phyloP scores from a whole-genome alignment of 2,329 filamentous ascomycete species.

The Uncinocarpus reesii region DNA sequence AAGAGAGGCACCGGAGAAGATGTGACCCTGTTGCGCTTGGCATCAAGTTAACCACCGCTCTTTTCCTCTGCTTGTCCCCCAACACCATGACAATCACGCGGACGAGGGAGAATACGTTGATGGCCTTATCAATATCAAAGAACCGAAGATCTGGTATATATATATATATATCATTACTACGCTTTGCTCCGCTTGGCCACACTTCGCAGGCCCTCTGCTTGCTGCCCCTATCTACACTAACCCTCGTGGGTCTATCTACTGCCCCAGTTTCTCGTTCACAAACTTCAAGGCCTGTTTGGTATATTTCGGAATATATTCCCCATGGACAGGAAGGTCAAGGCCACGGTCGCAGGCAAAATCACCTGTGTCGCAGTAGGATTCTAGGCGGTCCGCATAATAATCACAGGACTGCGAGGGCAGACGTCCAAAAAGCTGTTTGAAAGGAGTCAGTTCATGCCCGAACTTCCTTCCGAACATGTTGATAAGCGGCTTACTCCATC shows the following conservation, averaged over 20 bases:
- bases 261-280: constrained; percentile 2
- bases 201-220: no score
- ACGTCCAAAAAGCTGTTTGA: constrained; percentile 13
- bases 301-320: constrained; percentile 12
- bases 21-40: no score
- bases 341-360: constrained; percentile 14
- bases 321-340: constrained; percentile 5
- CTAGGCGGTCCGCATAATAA: constrained; percentile 4
- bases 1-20: no score
- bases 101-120: no score
- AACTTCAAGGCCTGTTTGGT: background rate
- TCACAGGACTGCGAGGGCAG: constrained; percentile 3
- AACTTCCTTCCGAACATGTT: background rate
- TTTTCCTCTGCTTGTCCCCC: no score
- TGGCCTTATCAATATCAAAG: no score
- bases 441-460: background rate
- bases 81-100: no score
- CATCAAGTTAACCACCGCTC: no score
- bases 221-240: no score
- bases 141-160: no score
- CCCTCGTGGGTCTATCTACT: background rate
- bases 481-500: constrained; percentile 10
- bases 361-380: constrained; percentile 13
- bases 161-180: no score
- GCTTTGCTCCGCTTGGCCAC: no score